Evolutionary conservation across 805 yeast genomes (phyloP), one percentile per base, ranked within the genome.

Genomic region (Danielia reshetovae): DNA sequence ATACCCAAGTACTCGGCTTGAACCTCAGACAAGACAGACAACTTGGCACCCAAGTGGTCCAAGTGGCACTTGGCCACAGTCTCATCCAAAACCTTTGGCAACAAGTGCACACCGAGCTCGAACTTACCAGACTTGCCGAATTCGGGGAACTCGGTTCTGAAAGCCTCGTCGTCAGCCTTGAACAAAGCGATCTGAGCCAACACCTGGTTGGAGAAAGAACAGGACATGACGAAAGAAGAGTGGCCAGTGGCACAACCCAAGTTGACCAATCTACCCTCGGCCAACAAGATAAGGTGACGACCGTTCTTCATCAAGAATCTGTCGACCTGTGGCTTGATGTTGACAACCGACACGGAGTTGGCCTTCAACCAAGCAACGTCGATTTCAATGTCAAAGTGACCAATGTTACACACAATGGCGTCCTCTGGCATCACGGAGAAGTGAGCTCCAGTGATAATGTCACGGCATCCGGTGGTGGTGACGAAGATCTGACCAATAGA

Each of bases 201-300:
- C 49, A 90, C 97, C 77, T 90, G 98, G 85, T 90, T 90, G 57
- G 97, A 86, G 95, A 90, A 90, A 37, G 97, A 93, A 75, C 97
- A 93, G 46, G 97, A 88, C 98, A 90, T 90, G 62, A 90, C 98
- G 65, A 90, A 90, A 27, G 97, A 87, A 34, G 97, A 85, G 79
- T 90, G 98, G 65, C 98, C 98, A 59, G 97, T 90, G 65, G 97
- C 98, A 77, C 97, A 93, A 59, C 98, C 98, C 65, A 90, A 79
- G 88, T 90, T 90, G 65, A 90, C 97, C 60, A 90, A 83, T 77
- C 98, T 88, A 75, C 98, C 98, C 72, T 89, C 96, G 52, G 98
- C 98, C 59, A 90, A 84, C 64, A 90, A 77, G 74, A 90, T 88
- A 63, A 90, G 63, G 77, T 90, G 97, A 65, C 84, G 85, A 62